Percentiles rank a stretch among this genome's conserved stretches.
Conservation (phyloP, 2,329 filamentous ascomycete genomes). For the Trichoderma pleuroti region DNA sequence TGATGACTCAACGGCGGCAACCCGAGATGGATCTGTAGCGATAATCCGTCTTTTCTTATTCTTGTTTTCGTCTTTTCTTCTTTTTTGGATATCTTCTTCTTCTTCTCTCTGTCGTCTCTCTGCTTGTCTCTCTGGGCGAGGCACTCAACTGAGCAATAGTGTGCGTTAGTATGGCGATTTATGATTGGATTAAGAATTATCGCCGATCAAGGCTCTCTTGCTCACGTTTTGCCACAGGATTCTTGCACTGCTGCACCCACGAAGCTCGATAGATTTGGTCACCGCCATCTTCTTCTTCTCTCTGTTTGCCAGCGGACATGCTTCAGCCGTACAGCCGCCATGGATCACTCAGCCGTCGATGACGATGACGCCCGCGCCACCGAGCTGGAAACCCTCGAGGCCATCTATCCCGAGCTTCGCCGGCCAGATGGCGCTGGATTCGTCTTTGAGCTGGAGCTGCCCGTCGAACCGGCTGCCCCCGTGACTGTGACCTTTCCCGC, state of each 20-base stretch:
- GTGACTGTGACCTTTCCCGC: slow-evolving; percentile 58
- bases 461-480: slow-evolving; percentile 52
- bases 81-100: neutral
- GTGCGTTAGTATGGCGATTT: neutral
- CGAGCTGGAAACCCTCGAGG: slow-evolving; percentile 58
- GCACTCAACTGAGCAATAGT: neutral
- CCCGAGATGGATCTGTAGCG: neutral
- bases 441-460: slow-evolving; percentile 54
- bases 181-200: slow-evolving; percentile 14
- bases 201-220: neutral
- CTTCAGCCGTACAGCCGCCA: slow-evolving; percentile 22
- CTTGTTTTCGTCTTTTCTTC: neutral
- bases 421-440: slow-evolving; percentile 39
- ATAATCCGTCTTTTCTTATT: neutral
- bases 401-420: slow-evolving; percentile 65
- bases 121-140: neutral
- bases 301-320: slow-evolving; percentile 16
- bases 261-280: neutral
- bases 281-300: neutral
- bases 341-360: slow-evolving; percentile 42
- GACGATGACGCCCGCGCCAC: slow-evolving; percentile 55
- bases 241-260: neutral
- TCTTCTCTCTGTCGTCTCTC: neutral
- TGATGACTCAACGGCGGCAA: neutral
- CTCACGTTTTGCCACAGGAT: slow-evolving; percentile 5